Base-by-base conservation (phyloP, 1,284 basidiomycete species). In the Ganoderma sinense region DNA sequence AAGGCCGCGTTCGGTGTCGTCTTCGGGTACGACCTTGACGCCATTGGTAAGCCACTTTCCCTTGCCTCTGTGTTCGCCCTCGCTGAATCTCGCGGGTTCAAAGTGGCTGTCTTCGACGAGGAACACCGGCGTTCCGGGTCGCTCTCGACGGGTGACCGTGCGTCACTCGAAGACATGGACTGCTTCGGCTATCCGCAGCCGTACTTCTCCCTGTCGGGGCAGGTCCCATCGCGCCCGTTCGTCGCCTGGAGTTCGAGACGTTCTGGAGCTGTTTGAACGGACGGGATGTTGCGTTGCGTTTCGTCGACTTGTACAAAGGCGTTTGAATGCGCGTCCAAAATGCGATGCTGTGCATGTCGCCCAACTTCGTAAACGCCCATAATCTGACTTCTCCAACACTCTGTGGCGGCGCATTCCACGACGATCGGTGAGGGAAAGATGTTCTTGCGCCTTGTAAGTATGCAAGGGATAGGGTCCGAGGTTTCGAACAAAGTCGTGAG, bases 21-120 rank as follows among this genome's bases (percentile, higher is more conserved):
- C 53, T 65, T 65, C 39, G 63, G 63, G 6, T 41, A 31, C 53
- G 63, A 65, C 63, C 36, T 65, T 23, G 63, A 65, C 53, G 39
- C 63, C 39, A 39, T 39, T 5, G 31, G 63, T 65, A 23, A 65
- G 63, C 39, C 39, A 56, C 51, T 1, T 23, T 23, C 20, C 18
- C 36, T 7, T 39, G 16, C 36, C 2, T 33, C 36, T 55, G 13
- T 18, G 23, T 56, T n/a, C 31, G 14, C 23, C n/a, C 53, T 36
- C 13, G 51, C 23, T 56, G 4, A 55, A 8, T 0, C 4, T 41
- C 8, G 4, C 10, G 41, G 6, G 13, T n/a, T 31, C 43, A 31
- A 23, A 45, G 45, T 51, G n/a, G 23, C 33, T 14, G 36, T 4
- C 13, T n/a, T 16, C 2, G 26, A 64, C 16, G 62, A 64, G 31